A percentile compares a stretch with the other conserved stretches of the same genome.
phyloP scores from a whole-genome alignment of 192 early-diverging fungal genomes.

The Coemansia sp. region DNA sequence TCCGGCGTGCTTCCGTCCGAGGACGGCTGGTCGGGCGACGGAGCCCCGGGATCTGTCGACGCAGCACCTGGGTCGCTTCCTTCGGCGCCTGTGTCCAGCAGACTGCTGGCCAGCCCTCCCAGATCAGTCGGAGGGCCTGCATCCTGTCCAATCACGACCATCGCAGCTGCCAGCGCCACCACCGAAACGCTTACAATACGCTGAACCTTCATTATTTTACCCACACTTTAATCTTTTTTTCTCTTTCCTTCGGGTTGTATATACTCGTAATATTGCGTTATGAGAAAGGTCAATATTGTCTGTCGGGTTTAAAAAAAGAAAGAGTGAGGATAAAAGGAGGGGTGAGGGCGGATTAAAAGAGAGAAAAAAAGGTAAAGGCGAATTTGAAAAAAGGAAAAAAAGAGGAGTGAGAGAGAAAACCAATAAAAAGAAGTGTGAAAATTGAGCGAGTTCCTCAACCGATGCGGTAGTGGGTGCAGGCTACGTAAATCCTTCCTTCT shows the following conservation, averaged over 20 bases:
- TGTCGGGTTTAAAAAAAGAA: not conserved
- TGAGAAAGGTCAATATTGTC: not conserved
- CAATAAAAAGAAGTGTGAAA: not conserved
- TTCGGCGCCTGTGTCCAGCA: not conserved
- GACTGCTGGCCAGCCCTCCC: too few relatives aligned
- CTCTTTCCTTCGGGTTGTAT: not conserved
- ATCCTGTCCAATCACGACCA: constrained; percentile 4
- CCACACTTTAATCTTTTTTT: too few relatives aligned
- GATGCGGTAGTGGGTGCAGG: too few relatives aligned
- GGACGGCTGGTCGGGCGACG: too few relatives aligned
- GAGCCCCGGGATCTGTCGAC: too few relatives aligned
- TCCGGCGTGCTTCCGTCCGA: too few relatives aligned
- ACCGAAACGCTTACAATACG: constrained; percentile 2
- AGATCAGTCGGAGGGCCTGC: not conserved
- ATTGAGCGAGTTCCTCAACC: too few relatives aligned
- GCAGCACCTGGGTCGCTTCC: not conserved
- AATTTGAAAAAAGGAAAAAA: not conserved
- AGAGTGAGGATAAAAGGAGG: not conserved
- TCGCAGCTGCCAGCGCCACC: constrained; percentile 8
- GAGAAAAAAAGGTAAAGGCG: not conserved
- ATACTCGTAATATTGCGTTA: not conserved
- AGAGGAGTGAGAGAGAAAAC: not conserved
- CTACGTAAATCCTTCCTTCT: too few relatives aligned
- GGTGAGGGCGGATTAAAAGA: not conserved
- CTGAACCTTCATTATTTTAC: constrained; percentile 3